phyloP scores from a whole-genome alignment of 2,329 filamentous ascomycete species.

The Acephala macrosclerotiorum region DNA sequence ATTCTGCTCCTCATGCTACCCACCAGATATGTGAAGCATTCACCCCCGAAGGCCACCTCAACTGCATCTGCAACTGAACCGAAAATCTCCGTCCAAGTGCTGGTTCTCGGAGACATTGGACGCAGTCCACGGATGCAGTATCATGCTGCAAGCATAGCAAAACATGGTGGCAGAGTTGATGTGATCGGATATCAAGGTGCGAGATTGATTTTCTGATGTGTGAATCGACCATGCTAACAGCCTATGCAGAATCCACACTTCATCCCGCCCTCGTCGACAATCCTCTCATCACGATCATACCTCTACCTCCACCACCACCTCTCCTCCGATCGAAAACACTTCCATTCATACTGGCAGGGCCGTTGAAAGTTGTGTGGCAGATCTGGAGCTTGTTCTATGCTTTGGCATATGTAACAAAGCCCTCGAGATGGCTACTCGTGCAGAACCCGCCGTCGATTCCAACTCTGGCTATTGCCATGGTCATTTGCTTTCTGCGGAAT shows the following conservation, averaged over 20 bases:
- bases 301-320: slow-evolving; percentile 72
- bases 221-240: slow-evolving; percentile 17
- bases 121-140: slow-evolving; percentile 98
- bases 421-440: slow-evolving; percentile 85
- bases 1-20: slow-evolving; percentile 46
- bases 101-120: slow-evolving; percentile 95
- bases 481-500: slow-evolving; percentile 78
- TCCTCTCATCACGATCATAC: slow-evolving; percentile 72
- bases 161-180: slow-evolving; percentile 80
- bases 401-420: slow-evolving; percentile 76
- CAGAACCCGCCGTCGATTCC: slow-evolving; percentile 97
- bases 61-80: slow-evolving; percentile 37
- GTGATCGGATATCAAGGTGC: slow-evolving; percentile 87
- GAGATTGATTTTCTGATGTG: background rate
- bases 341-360: slow-evolving; percentile 80
- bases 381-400: slow-evolving; percentile 73
- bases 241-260: slow-evolving; percentile 72
- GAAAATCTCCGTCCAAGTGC: slow-evolving; percentile 72
- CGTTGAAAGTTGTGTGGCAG: slow-evolving; percentile 88
- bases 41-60: slow-evolving; percentile 40
- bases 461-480: slow-evolving; percentile 77
- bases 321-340: slow-evolving; percentile 72
- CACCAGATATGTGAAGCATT: slow-evolving; percentile 48
- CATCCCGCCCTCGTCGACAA: slow-evolving; percentile 79
- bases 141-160: slow-evolving; percentile 90